Percentiles rank a stretch among this genome's conserved stretches.
Conservation (phyloP, 345 rosid genomes). For the Litchi chinensis region DNA sequence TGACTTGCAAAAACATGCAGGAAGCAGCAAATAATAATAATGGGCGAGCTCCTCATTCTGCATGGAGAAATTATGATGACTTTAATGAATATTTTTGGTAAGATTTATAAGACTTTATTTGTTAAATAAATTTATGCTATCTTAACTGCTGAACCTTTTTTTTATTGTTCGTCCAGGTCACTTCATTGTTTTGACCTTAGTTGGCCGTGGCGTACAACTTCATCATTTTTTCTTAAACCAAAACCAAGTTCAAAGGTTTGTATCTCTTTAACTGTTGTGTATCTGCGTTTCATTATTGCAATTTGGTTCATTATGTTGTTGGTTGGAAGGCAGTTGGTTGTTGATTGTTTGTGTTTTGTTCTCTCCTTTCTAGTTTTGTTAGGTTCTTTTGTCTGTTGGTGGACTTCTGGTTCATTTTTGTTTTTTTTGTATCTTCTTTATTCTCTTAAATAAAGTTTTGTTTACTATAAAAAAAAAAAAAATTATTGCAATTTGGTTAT, state of each 20-base stretch:
- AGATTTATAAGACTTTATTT: slow-evolving; percentile 16
- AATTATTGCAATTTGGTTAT: slow-evolving; percentile 3
- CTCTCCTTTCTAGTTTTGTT: too few relatives aligned
- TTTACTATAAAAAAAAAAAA: too few relatives aligned
- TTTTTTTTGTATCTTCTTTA: too few relatives aligned
- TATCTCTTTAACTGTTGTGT: slow-evolving; percentile 18
- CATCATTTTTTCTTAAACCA: slow-evolving; percentile 78
- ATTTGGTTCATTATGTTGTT: too few relatives aligned
- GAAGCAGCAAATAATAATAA: slow-evolving; percentile 89
- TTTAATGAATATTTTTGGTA: slow-evolving; percentile 96
- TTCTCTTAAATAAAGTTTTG: too few relatives aligned
- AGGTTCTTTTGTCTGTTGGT: too few relatives aligned
- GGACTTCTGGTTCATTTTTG: too few relatives aligned
- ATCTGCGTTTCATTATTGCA: slow-evolving; percentile 5
- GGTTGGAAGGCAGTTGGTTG: too few relatives aligned
- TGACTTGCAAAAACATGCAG: slow-evolving; percentile 41
- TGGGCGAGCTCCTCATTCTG: slow-evolving; percentile 95
- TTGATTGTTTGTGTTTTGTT: too few relatives aligned
- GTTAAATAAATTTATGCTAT: slow-evolving; percentile 1
- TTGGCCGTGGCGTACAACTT: slow-evolving; percentile 86
- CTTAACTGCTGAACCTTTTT: slow-evolving; percentile 33
- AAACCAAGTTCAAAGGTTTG: slow-evolving; percentile 69
- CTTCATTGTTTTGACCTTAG: slow-evolving; percentile 85
- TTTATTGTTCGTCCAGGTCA: slow-evolving; percentile 55
- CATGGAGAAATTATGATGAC: slow-evolving; percentile 99